Percentiles rank a stretch among this genome's conserved stretches.
phyloP scores from a whole-genome alignment of 140 eudicot species.

The Anethum foeniculum region DNA sequence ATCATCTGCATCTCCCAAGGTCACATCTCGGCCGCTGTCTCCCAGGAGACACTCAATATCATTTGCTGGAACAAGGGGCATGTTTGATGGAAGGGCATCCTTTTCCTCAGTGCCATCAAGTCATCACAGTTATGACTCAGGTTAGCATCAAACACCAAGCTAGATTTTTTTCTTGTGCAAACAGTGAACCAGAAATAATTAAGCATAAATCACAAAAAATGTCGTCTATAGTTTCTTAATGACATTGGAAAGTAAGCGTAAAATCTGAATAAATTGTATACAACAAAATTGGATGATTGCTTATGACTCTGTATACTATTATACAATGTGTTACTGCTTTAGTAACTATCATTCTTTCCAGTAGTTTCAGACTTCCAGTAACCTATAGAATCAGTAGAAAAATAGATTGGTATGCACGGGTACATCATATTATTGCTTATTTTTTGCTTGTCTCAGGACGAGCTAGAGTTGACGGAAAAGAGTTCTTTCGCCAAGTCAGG shows the following conservation, averaged over 20 bases:
- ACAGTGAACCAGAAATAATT: neutral
- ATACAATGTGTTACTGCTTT: no score
- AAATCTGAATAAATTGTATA: neutral
- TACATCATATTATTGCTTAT: neutral
- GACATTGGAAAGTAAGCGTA: neutral
- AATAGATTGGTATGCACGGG: neutral
- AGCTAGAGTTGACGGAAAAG: conserved; percentile 96
- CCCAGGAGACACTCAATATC: conserved; percentile 83
- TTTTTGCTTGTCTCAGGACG: conserved; percentile 48
- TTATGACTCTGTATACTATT: no score
- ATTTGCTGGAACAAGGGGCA: conserved; percentile 47
- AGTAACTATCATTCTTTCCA: no score
- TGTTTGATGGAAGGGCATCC: conserved; percentile 61
- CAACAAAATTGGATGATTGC: no score
- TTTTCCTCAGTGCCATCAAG: conserved; percentile 54
- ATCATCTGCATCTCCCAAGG: conserved; percentile 68
- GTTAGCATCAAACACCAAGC: conserved; percentile 12
- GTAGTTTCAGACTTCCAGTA: neutral
- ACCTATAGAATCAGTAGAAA: neutral
- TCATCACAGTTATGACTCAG: conserved; percentile 42
- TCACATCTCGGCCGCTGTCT: conserved; percentile 60
- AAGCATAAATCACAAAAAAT: neutral
- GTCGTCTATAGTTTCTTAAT: neutral
- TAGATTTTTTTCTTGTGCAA: neutral
- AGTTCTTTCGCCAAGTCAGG: conserved; percentile 99